Conservation (phyloP, 257 asterid genomes). For the Fraxinus cuspidata region DNA sequence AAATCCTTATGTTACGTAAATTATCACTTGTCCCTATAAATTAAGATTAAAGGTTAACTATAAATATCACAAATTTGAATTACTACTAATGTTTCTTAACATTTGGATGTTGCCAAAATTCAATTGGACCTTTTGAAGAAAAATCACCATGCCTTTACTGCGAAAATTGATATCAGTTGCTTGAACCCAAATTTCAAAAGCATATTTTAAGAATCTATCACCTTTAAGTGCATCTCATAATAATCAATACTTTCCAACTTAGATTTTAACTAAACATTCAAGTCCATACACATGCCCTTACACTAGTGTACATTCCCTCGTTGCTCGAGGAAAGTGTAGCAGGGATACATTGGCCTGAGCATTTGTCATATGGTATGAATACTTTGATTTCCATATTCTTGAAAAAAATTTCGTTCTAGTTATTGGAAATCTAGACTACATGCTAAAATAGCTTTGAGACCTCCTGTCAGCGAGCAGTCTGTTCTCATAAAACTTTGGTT, state of each 20-base stretch:
- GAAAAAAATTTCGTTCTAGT: not conserved
- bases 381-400: not conserved
- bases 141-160: not conserved
- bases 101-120: not conserved
- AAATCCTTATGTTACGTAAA: not conserved
- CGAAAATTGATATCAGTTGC: not conserved
- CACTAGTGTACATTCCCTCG: conserved; percentile 1
- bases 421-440: conserved; percentile 8
- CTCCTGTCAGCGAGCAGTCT: conserved; percentile 10
- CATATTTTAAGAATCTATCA: not conserved
- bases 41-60: not conserved
- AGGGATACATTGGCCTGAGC: not conserved
- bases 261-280: not conserved
- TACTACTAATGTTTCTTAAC: not conserved
- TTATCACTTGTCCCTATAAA: not conserved
- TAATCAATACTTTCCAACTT: conserved; percentile 1
- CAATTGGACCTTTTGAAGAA: not conserved
- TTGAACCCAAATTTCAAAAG: not conserved
- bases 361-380: not conserved
- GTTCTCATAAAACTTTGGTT: conserved; percentile 14
- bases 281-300: not conserved
- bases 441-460: conserved; percentile 9
- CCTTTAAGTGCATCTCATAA: not conserved
- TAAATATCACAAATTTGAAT: not conserved
- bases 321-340: not conserved